Conservation (phyloP, 2,329 filamentous ascomycete genomes). For the Colletotrichum godetiae region DNA sequence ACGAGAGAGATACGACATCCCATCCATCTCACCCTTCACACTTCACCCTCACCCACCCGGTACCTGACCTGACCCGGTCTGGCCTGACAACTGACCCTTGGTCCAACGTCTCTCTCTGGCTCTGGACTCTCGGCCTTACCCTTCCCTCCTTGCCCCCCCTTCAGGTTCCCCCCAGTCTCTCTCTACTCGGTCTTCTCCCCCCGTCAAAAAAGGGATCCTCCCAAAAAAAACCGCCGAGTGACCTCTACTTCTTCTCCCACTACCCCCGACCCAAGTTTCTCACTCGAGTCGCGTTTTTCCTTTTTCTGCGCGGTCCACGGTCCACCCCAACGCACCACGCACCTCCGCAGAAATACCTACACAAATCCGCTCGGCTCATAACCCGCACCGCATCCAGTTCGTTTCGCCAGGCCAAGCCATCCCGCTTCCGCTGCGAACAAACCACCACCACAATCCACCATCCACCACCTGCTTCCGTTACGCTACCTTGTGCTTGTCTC, state of each 20-base stretch:
- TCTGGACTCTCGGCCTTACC: slow-evolving; percentile 1
- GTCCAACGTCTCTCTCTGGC: not conserved
- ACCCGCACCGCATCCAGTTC: slow-evolving; percentile 24
- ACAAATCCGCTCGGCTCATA: slow-evolving; percentile 30
- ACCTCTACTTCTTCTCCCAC: not conserved
- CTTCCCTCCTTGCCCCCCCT: not conserved
- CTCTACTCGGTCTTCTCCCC: not conserved
- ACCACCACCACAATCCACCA: slow-evolving; percentile 12
- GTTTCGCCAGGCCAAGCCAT: slow-evolving; percentile 23
- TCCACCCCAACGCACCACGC: slow-evolving; percentile 13
- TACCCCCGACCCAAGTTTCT: slow-evolving; percentile 9
- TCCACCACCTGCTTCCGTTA: not conserved
- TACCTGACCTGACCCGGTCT: not conserved
- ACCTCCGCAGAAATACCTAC: slow-evolving; percentile 19
- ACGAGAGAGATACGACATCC: not conserved
- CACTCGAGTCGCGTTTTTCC: slow-evolving; percentile 34
- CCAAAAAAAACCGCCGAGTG: not conserved
- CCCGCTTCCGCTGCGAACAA: slow-evolving; percentile 3
- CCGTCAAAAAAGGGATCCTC: slow-evolving; percentile 1
- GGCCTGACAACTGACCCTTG: not conserved
- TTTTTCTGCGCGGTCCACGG: slow-evolving; percentile 9
- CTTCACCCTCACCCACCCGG: not conserved
- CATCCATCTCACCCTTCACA: not conserved
- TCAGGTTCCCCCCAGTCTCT: slow-evolving; percentile 2
- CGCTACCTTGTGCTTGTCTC: not conserved